Base-by-base conservation (phyloP, 1,284 basidiomycete genomes). In the Lignosus rhinocerotis region DNA sequence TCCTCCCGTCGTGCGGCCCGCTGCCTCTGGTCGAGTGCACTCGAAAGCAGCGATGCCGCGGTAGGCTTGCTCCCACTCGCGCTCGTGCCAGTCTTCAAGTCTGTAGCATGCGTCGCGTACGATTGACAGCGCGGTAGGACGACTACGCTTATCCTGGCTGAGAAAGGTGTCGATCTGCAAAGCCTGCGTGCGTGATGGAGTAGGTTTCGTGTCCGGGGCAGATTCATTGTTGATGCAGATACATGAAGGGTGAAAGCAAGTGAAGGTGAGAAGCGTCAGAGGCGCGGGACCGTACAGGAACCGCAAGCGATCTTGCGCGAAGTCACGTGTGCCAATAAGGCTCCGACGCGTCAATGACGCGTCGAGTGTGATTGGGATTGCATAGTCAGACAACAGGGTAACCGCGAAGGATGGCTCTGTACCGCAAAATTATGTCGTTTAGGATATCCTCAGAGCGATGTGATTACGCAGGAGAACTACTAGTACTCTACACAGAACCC, bases 1-100 rank as follows among this genome's bases (percentile, higher is more conserved):
- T 89, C 88, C 55, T 80, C 76, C 62, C 76, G 76, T 39, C 76
- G 71, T 39, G 76, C 70, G 2, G 73, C 65, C 25, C 73, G 73
- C 59, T 78, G 82, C 67, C 78, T 84, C 59, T 83, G 83, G 70
- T 89, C 84, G 55, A 90, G 78, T n/a, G 87, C 80, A 59, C 85
- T 82, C 16, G 84, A 82, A 49, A 92, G 80, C n/a, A 85, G 69
- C 25, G 75, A 74, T n/a, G 86, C 80, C 16, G 83, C 76, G 16
- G 74, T 61, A 36, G 78, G 72, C 63, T 81, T 79, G 39, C 58
- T 59, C 8, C 57, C 47, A 30, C 58, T 43, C n/a, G 53, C 56
- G 16, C 45, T 19, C 19, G 31, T 14, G 14, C 51, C 46, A 4
- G 62, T 34, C 39, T 59, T 64, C 45, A 58, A 38, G 30, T 53